phyloP scores from a whole-genome alignment of 73 alveolate species.

The Tetrahymena thermophila region DNA sequence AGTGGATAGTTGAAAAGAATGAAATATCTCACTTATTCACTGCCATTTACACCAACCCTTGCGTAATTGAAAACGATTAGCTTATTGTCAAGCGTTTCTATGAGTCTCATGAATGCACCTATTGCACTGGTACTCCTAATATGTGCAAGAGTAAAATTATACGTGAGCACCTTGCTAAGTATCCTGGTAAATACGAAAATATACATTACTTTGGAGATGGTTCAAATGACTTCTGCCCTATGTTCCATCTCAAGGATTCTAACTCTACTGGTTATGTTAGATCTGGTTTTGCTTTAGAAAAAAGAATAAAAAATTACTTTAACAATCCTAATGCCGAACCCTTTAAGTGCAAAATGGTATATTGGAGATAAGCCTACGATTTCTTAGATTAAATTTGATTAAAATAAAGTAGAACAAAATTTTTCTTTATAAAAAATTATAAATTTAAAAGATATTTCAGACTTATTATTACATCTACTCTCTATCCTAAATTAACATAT shows the following conservation, averaged over 20 bases:
- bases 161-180: neutral
- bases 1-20: conserved; percentile 20
- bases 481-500: neutral
- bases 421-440: neutral
- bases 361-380: conserved; percentile 16
- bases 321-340: neutral
- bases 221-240: conserved; percentile 33
- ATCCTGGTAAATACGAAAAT: conserved; percentile 8
- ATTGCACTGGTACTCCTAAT: conserved; percentile 15
- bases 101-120: conserved; percentile 21
- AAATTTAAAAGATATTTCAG: neutral
- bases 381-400: neutral
- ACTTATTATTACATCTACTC: neutral
- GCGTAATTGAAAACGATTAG: neutral
- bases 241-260: conserved; percentile 4
- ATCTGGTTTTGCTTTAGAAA: conserved; percentile 28
- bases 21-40: conserved; percentile 4
- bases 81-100: conserved; percentile 2
- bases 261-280: conserved; percentile 10
- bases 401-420: neutral
- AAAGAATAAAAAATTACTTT: neutral
- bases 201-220: conserved; percentile 45
- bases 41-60: conserved; percentile 22
- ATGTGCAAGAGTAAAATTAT: conserved; percentile 24
- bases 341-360: conserved; percentile 7